Evolutionary conservation across 108 stramenopile species (phyloP).

Genomic region (Chaetoceros tenuissimus): DNA sequence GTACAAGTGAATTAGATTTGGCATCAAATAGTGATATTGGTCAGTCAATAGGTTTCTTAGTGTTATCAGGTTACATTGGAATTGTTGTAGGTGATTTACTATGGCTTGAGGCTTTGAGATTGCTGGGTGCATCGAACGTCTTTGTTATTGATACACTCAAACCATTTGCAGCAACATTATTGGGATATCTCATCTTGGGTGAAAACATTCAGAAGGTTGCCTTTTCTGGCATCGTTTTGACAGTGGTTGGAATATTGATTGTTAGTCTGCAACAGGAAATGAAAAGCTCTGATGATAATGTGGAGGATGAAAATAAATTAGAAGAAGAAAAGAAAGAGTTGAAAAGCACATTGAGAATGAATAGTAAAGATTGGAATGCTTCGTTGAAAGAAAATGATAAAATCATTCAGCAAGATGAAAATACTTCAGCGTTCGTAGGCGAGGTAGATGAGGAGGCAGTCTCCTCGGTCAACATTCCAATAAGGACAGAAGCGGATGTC

Average conservation of each 20-base stretch:
- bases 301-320: conserved; percentile 7
- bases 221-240: conserved; percentile 49
- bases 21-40: background rate
- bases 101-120: conserved; percentile 70
- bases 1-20: conserved; percentile 8
- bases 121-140: conserved; percentile 72
- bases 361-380: background rate
- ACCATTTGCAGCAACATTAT: conserved; percentile 74
- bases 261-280: conserved; percentile 52
- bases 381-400: background rate
- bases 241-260: conserved; percentile 51
- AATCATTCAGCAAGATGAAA: background rate
- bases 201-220: conserved; percentile 36
- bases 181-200: conserved; percentile 52
- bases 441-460: background rate
- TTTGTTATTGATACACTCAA: conserved; percentile 77
- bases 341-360: too few species aligned
- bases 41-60: conserved; percentile 38
- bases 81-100: conserved; percentile 73
- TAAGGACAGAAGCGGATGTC: background rate
- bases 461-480: background rate
- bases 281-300: conserved; percentile 1
- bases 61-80: conserved; percentile 67
- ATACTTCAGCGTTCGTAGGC: background rate
- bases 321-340: conserved; percentile 9